phyloP scores from a whole-genome alignment of 306 rosid species.

The Vigna angularis region DNA sequence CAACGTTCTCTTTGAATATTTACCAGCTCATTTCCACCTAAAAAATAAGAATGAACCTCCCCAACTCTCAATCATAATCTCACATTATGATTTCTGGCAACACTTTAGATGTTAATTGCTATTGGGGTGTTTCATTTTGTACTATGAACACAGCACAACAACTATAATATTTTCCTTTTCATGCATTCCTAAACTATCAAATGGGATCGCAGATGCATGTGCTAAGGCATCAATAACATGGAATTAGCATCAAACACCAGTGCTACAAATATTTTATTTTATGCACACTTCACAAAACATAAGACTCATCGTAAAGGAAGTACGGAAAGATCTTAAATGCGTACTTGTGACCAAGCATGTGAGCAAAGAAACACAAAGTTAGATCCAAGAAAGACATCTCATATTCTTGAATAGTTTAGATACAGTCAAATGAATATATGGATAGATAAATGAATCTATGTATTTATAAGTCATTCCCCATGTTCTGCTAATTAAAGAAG shows the following conservation, averaged over 20 bases:
- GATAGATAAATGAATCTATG: neutral
- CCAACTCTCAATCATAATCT: neutral
- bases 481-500: conserved; percentile 12
- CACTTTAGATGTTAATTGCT: too few relatives aligned
- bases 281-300: conserved; percentile 15
- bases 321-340: conserved; percentile 26
- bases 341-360: conserved; percentile 22
- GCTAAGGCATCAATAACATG: conserved; percentile 34
- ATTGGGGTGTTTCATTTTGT: too few relatives aligned
- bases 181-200: neutral
- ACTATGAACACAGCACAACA: neutral
- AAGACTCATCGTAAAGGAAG: conserved; percentile 1
- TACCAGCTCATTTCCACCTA: too few relatives aligned
- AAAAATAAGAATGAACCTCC: neutral
- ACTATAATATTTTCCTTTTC: neutral
- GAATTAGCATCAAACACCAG: neutral
- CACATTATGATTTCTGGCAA: neutral
- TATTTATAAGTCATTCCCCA: neutral
- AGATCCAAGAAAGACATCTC: neutral
- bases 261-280: conserved; percentile 10
- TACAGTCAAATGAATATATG: neutral
- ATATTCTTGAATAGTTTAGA: neutral
- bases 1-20: too few relatives aligned
- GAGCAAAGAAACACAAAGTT: neutral
- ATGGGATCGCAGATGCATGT: conserved; percentile 16